Percentiles rank a stretch among this genome's conserved stretches.
phyloP scores from a whole-genome alignment of 2,329 filamentous ascomycete species.

The Fusarium xyrophilum region DNA sequence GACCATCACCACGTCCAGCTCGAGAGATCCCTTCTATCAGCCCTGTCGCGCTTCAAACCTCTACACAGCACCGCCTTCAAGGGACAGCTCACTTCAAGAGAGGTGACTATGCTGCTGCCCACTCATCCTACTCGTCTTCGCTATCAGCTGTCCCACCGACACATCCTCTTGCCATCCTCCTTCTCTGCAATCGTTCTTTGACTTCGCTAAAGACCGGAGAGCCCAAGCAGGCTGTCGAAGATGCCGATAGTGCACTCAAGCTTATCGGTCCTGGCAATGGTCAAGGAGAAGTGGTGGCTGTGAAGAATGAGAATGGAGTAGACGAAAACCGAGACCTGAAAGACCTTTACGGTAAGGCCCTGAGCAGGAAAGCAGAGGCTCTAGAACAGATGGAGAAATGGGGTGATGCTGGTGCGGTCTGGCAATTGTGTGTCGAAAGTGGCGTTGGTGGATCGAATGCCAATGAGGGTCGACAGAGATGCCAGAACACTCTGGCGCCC shows the following conservation, averaged over 20 bases:
- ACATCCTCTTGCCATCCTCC: constrained; percentile 86
- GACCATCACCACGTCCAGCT: constrained; percentile 55
- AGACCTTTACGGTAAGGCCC: constrained; percentile 90
- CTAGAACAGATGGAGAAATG: constrained; percentile 96
- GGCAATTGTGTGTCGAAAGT: constrained; percentile 82
- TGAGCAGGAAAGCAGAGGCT: constrained; percentile 94
- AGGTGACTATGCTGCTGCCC: constrained; percentile 88
- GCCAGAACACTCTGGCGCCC: constrained; percentile 82
- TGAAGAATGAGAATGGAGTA: constrained; percentile 63
- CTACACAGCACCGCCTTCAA: constrained; percentile 77
- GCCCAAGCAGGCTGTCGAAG: constrained; percentile 82
- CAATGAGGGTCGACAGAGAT: constrained; percentile 84
- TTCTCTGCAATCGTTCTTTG: constrained; percentile 89
- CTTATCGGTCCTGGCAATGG: constrained; percentile 83
- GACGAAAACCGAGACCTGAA: constrained; percentile 82
- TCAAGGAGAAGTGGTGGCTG: constrained; percentile 77
- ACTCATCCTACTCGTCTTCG: constrained; percentile 80
- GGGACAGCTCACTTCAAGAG: constrained; percentile 92
- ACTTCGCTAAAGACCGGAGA: constrained; percentile 92
- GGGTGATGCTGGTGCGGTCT: constrained; percentile 80
- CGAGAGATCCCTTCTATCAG: constrained; percentile 73
- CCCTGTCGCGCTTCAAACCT: constrained; percentile 72
- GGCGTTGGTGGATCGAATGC: constrained; percentile 86
- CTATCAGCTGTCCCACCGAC: constrained; percentile 74
- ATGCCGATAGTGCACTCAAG: constrained; percentile 80